Evolutionary conservation across 768 basidiomycete species (phyloP).

Genomic region (Phlebiopsis gigantea): DNA sequence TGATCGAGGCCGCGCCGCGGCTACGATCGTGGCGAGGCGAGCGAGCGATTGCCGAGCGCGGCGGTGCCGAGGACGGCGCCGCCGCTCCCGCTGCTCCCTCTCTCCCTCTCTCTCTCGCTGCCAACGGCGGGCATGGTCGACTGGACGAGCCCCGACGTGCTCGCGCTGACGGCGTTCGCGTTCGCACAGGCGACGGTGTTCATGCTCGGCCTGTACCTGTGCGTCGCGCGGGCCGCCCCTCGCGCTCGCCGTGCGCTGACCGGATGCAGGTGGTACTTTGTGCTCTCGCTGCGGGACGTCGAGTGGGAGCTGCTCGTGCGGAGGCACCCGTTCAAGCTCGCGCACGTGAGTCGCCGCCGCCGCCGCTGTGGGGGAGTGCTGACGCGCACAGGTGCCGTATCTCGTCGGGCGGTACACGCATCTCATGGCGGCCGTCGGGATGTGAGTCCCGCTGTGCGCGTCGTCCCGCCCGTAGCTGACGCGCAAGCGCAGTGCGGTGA

Average conservation of each 20-base stretch:
- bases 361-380: background rate
- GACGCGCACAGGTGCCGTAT: background rate
- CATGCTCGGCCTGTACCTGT: conserved; percentile 16
- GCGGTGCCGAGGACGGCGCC: too few relatives aligned
- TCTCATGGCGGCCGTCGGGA: conserved; percentile 5
- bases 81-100: background rate
- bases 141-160: conserved; percentile 8
- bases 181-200: conserved; percentile 11
- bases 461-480: too few relatives aligned
- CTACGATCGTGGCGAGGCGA: too few relatives aligned
- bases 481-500: background rate
- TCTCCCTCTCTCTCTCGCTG: background rate
- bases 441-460: conserved; percentile 1
- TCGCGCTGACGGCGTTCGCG: conserved; percentile 4
- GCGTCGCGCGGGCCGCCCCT: background rate
- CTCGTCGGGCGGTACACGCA: conserved; percentile 10
- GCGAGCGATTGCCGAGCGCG: background rate
- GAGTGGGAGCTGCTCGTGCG: conserved; percentile 10
- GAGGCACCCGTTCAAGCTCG: conserved; percentile 1
- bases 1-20: background rate
- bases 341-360: background rate
- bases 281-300: conserved; percentile 2
- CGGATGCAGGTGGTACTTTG: background rate
- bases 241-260: background rate
- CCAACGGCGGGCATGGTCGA: conserved; percentile 9